Conservation (phyloP, 1,284 basidiomycete species). For the Moesziomyces globuligerus region DNA sequence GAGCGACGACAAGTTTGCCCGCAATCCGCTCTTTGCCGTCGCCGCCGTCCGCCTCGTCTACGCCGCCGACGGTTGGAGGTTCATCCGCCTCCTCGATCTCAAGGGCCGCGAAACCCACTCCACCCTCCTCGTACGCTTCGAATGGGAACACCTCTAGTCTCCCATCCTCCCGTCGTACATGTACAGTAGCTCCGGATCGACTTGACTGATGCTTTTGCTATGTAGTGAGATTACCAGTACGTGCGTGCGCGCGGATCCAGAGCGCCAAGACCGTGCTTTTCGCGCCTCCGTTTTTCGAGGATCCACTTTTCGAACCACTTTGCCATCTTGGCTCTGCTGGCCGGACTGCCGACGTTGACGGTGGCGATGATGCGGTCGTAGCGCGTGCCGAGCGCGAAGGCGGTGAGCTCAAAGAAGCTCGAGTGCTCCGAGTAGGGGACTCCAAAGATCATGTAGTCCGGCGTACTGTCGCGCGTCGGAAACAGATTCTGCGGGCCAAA, state of each 20-base stretch:
- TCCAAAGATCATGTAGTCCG: constrained; percentile 77
- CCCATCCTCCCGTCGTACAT: neutral
- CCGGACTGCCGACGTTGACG: constrained; percentile 87
- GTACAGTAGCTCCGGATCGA: neutral
- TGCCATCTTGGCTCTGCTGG: constrained; percentile 67
- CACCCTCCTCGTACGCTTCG: constrained; percentile 50
- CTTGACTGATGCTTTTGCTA: neutral
- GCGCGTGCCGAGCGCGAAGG: constrained; percentile 82
- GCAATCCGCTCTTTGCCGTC: constrained; percentile 57
- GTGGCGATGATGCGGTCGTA: constrained; percentile 92
- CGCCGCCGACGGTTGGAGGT: constrained; percentile 67
- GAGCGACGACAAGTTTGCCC: constrained; percentile 57
- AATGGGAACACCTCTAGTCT: constrained; percentile 23
- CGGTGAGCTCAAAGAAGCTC: constrained; percentile 73
- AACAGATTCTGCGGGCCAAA: constrained; percentile 78
- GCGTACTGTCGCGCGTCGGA: constrained; percentile 78
- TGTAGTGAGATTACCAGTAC: constrained; percentile 39
- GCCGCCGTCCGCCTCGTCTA: constrained; percentile 45
- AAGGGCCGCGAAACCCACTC: constrained; percentile 71
- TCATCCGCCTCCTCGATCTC: constrained; percentile 72
- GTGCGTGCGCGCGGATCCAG: constrained; percentile 32
- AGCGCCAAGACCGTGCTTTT: constrained; percentile 28
- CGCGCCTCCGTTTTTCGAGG: constrained; percentile 44
- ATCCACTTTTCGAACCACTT: constrained; percentile 63
- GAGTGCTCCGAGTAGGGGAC: constrained; percentile 97